Evolutionary conservation across 139 green algal species (phyloP).

Genomic region (Chlorella sp.): DNA sequence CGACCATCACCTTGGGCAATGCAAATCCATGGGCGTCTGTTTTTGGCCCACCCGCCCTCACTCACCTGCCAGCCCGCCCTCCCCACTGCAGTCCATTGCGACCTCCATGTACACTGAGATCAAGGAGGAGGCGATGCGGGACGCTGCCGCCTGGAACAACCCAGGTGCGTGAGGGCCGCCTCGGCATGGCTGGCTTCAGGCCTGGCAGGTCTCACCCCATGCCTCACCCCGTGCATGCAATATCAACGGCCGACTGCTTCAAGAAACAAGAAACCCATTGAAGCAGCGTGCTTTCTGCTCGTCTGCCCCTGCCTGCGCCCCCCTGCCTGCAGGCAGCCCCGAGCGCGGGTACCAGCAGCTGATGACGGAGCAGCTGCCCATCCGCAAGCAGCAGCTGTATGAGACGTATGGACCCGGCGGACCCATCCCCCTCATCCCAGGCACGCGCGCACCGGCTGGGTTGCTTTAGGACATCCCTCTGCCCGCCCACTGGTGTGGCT

Average conservation of each 20-base stretch:
- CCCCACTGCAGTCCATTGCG: constrained; percentile 52
- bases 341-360: constrained; percentile 70
- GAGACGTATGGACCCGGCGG: constrained; percentile 59
- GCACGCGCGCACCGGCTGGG: too few species aligned
- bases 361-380: constrained; percentile 64
- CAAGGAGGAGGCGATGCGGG: constrained; percentile 52
- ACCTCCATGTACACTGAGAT: constrained; percentile 60
- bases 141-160: constrained; percentile 65
- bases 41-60: too few species aligned
- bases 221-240: too few species aligned
- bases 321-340: constrained; percentile 33
- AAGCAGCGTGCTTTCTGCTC: not conserved
- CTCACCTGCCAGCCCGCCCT: not conserved
- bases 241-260: too few species aligned
- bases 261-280: too few species aligned
- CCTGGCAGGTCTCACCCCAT: not conserved
- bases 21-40: too few species aligned
- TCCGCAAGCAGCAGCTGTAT: constrained; percentile 65
- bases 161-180: not conserved
- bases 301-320: not conserved
- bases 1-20: not conserved
- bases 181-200: not conserved
- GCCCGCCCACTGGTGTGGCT: too few species aligned
- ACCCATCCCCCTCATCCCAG: constrained; percentile 56
- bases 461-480: too few species aligned